A percentile compares a stretch with the other conserved stretches of the same genome.
phyloP scores from a whole-genome alignment of 192 early-diverging fungal genomes.

The Gryganskiella cystojenkinii region DNA sequence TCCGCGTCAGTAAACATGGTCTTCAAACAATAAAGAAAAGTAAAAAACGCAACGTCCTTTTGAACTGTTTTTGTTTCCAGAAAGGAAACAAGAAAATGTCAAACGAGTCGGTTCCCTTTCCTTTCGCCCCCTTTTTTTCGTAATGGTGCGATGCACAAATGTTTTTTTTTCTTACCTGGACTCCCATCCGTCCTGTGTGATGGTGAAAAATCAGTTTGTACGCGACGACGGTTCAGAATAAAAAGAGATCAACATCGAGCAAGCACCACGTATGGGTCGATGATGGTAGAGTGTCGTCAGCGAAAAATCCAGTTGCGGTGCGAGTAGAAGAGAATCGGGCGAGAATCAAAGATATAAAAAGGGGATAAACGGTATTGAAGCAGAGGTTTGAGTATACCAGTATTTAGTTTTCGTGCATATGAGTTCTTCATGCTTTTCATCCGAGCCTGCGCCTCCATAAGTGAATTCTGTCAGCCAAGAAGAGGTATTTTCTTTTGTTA shows the following conservation, averaged over 20 bases:
- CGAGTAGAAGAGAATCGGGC: too few relatives aligned
- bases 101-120: neutral
- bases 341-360: too few relatives aligned
- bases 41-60: neutral
- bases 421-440: too few relatives aligned
- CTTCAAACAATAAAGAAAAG: neutral
- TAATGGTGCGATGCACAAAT: neutral
- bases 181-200: constrained; percentile 52
- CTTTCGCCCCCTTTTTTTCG: neutral
- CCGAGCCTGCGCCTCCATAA: neutral
- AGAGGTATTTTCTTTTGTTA: neutral
- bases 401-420: too few relatives aligned
- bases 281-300: too few relatives aligned
- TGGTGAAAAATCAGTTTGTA: too few relatives aligned
- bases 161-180: constrained; percentile 24
- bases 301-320: too few relatives aligned
- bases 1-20: neutral
- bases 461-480: constrained; percentile 47
- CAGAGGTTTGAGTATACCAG: too few relatives aligned
- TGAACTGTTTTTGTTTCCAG: neutral
- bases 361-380: too few relatives aligned
- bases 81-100: neutral
- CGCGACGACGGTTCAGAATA: too few relatives aligned
- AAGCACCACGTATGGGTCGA: too few relatives aligned
- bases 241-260: too few relatives aligned